These are phyloP conservation scores for Paspalum vaginatum DNA, from an alignment of 176 grass and related monocot species.

Conservation along the genomic window DNA sequence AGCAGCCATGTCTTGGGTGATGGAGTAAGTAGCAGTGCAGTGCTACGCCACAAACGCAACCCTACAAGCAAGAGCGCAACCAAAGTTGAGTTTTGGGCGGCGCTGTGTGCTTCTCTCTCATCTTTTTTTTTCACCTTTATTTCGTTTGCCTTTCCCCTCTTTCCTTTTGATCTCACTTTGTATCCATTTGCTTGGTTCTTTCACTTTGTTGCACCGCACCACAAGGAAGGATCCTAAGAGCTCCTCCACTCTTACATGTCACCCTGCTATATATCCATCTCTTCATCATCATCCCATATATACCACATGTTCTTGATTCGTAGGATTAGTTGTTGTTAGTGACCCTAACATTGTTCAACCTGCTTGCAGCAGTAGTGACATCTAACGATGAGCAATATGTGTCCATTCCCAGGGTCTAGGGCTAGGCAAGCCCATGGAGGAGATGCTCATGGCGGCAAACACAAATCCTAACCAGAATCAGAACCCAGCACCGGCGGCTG, in stretches of 20 bases:
- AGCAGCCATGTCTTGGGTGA: slow-evolving; percentile 67
- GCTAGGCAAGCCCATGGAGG: slow-evolving; percentile 87
- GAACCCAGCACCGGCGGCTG: slow-evolving; percentile 18
- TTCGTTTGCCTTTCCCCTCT: slow-evolving; percentile 49
- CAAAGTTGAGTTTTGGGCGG: slow-evolving; percentile 67
- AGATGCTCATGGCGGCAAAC: slow-evolving; percentile 58
- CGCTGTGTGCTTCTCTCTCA: slow-evolving; percentile 69
- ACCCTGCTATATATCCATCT: not conserved
- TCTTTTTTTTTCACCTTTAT: slow-evolving; percentile 67
- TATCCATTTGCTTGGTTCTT: slow-evolving; percentile 81
- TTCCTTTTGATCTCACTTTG: slow-evolving; percentile 70
- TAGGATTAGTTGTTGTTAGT: slow-evolving; percentile 26
- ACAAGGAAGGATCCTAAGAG: slow-evolving; percentile 40
- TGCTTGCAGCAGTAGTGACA: slow-evolving; percentile 11
- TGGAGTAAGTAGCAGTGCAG: slow-evolving; percentile 49
- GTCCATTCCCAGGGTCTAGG: slow-evolving; percentile 62
- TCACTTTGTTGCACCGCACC: slow-evolving; percentile 59
- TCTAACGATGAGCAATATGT: slow-evolving; percentile 45
- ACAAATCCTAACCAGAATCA: slow-evolving; percentile 48
- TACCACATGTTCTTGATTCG: slow-evolving; percentile 46
- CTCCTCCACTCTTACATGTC: not conserved
- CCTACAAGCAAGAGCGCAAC: slow-evolving; percentile 78
- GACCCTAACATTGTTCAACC: slow-evolving; percentile 21
- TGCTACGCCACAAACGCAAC: slow-evolving; percentile 59
- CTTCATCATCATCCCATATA: slow-evolving; percentile 29